These are phyloP conservation scores for Arthromyces matolae DNA, from an alignment of 768 basidiomycete species.

Conservation along the genomic window DNA sequence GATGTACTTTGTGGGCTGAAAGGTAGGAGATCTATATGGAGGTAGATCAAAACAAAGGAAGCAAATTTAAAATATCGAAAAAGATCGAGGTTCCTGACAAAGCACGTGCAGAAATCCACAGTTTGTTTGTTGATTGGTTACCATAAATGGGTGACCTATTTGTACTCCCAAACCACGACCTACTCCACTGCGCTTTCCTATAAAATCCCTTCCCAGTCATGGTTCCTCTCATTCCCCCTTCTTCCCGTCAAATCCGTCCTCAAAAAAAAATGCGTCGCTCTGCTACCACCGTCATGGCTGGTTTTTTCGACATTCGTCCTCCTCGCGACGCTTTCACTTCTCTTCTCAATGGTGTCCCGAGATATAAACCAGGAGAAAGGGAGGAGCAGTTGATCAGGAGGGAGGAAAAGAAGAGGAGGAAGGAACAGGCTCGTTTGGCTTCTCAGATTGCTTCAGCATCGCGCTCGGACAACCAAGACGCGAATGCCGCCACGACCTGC, in stretches of 20 bases:
- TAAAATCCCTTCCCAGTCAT: constrained; percentile 31
- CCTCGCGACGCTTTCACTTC: constrained; percentile 76
- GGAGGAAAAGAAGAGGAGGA: constrained; percentile 52
- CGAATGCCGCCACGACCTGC: constrained; percentile 24
- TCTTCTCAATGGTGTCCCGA: constrained; percentile 69
- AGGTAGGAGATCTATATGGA: constrained; percentile 12
- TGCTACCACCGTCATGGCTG: constrained; percentile 74
- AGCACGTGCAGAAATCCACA: constrained; percentile 45
- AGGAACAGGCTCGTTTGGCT: constrained; percentile 31
- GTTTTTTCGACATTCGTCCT: constrained; percentile 65
- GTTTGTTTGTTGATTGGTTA: constrained; percentile 50
- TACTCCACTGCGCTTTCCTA: constrained; percentile 42
- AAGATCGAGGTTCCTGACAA: no score
- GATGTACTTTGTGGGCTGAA: no score
- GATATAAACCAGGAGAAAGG: constrained; percentile 59
- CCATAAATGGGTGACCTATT: constrained; percentile 44
- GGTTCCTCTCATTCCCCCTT: constrained; percentile 29
- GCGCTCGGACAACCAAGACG: constrained; percentile 24
- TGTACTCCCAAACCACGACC: constrained; percentile 51
- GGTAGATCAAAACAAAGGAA: constrained; percentile 22
- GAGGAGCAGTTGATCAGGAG: constrained; percentile 50
- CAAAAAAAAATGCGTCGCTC: constrained; percentile 51
- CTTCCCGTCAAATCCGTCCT: constrained; percentile 27
- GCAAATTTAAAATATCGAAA: constrained; percentile 34
- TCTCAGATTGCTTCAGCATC: constrained; percentile 14